Conservation (phyloP, 176 grass and related monocot genomes). For the Juncus inflexus region DNA sequence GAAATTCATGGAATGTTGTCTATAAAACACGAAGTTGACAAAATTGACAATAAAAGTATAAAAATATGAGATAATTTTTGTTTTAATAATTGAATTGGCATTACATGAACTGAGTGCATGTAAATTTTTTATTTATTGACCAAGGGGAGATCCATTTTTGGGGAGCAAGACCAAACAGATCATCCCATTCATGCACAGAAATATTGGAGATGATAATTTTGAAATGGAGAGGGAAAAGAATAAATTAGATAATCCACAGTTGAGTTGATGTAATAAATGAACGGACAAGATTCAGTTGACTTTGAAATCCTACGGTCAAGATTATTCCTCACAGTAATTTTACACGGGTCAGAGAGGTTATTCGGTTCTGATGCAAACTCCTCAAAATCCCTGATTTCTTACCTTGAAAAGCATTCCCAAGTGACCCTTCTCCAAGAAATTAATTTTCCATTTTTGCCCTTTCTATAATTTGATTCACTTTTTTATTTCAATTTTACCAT, state of each 20-base stretch:
- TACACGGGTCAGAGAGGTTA: background rate
- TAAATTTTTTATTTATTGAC: background rate
- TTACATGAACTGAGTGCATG: constrained; percentile 4
- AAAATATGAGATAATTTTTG: no score
- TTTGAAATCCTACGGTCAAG: constrained; percentile 5
- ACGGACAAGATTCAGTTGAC: constrained; percentile 5
- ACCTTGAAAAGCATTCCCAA: background rate
- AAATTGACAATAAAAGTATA: no score
- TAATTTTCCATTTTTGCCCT: no score
- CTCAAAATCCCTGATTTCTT: no score
- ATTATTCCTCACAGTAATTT: background rate
- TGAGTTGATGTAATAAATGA: constrained; percentile 1
- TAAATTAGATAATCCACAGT: no score
- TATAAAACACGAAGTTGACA: no score
- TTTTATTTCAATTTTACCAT: no score
- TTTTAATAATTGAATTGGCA: background rate
- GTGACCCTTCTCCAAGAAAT: constrained; percentile 22
- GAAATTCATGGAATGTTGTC: no score
- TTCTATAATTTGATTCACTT: no score
- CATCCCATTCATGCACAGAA: background rate
- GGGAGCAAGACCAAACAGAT: background rate
- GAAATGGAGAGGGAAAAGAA: no score
- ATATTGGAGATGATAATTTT: background rate
- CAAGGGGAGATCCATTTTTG: background rate
- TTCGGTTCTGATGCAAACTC: background rate